A percentile compares a stretch with the other conserved stretches of the same genome.
Conservation (phyloP, 1,284 basidiomycete genomes). For the Ganoderma lingzhi region DNA sequence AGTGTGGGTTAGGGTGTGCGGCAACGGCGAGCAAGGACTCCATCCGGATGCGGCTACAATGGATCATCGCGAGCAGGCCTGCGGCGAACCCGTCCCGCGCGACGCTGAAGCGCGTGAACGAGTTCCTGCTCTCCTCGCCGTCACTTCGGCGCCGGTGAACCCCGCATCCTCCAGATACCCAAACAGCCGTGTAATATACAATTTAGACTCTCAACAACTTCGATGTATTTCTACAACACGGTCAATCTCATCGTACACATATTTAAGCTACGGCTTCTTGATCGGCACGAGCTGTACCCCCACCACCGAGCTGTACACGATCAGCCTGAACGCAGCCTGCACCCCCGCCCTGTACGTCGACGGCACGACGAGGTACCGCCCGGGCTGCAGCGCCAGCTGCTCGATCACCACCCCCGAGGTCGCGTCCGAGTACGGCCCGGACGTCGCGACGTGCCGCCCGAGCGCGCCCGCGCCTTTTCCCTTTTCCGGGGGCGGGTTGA, state of each 20-base stretch:
- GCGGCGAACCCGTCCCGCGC: constrained; percentile 78
- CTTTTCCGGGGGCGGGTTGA: constrained; percentile 42
- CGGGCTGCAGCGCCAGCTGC: constrained; percentile 57
- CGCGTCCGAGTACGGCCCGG: constrained; percentile 81
- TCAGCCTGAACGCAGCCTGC: constrained; percentile 64
- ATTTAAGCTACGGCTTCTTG: neutral
- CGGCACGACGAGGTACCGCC: constrained; percentile 77
- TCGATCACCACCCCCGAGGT: constrained; percentile 75
- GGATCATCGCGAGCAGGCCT: constrained; percentile 80
- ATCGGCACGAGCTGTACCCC: constrained; percentile 29
- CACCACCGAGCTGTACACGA: constrained; percentile 59
- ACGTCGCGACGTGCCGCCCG: constrained; percentile 64
- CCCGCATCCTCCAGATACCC: neutral
- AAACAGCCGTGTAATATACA: neutral
- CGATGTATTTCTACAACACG: neutral
- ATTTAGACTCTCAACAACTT: neutral
- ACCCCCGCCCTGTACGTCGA: constrained; percentile 75
- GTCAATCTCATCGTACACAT: neutral
- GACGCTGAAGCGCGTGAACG: constrained; percentile 82
- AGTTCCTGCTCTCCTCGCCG: constrained; percentile 65
- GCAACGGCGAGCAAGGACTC: constrained; percentile 54
- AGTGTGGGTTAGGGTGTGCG: neutral
- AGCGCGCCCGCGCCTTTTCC: constrained; percentile 37
- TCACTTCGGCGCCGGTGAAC: constrained; percentile 26
- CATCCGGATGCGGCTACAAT: constrained; percentile 76